Evolutionary conservation across 2,329 filamentous ascomycete species (phyloP).

Genomic region (Colletotrichum sp.): DNA sequence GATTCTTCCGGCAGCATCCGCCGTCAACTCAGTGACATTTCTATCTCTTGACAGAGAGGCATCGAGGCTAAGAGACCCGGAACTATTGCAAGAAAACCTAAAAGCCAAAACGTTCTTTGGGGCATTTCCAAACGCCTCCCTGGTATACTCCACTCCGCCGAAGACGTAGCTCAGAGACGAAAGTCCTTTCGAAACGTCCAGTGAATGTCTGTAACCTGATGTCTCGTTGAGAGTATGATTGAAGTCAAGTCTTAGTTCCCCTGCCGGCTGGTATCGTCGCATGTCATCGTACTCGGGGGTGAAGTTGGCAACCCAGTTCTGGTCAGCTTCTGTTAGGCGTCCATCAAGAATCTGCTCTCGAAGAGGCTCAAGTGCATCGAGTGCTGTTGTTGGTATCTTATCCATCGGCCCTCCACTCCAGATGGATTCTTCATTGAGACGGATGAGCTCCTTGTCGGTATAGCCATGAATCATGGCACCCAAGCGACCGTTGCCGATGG

Average conservation of each 20-base stretch:
- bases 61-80: not conserved
- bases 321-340: not conserved
- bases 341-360: not conserved
- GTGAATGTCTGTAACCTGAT: not conserved
- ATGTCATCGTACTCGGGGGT: not conserved
- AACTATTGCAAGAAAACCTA: conserved; percentile 21
- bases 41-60: not conserved
- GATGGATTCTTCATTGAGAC: conserved; percentile 50
- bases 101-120: conserved; percentile 26
- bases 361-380: not conserved
- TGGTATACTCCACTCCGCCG: conserved; percentile 7
- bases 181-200: not conserved
- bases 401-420: conserved; percentile 44
- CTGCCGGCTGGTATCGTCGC: conserved; percentile 11
- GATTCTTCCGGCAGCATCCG: not conserved
- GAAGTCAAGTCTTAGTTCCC: not conserved
- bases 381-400: conserved; percentile 38
- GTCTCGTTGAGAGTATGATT: conserved; percentile 24
- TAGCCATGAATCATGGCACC: conserved; percentile 41
- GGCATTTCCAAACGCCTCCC: conserved; percentile 25
- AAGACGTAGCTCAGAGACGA: not conserved
- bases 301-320: not conserved
- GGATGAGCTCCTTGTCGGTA: conserved; percentile 36
- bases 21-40: not conserved
- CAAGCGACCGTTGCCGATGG: conserved; percentile 47